Percentiles rank a stretch among this genome's conserved stretches.
These are phyloP conservation scores for Dionaea muscipula DNA, from an alignment of 179 eudicot species.

Conservation along the genomic window DNA sequence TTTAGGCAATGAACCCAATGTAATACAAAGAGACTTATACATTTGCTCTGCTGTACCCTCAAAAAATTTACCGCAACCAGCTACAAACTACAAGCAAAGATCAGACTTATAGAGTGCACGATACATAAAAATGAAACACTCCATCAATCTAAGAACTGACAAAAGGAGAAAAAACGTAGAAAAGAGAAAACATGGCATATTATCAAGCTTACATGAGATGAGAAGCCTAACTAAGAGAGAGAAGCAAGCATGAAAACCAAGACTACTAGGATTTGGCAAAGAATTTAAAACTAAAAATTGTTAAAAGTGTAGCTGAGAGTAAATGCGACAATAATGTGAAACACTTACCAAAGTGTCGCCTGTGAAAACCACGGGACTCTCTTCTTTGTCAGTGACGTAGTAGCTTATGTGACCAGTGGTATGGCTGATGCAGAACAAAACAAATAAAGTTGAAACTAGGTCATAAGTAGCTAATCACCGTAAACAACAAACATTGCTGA, in stretches of 20 bases:
- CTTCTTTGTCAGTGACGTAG: constrained; percentile 72
- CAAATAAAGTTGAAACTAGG: neutral
- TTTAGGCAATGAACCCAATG: constrained; percentile 76
- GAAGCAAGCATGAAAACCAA: too few relatives aligned
- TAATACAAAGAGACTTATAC: constrained; percentile 87
- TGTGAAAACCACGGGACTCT: constrained; percentile 87
- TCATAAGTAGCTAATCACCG: neutral
- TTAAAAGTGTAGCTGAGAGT: neutral
- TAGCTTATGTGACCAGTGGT: constrained; percentile 96
- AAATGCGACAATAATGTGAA: neutral
- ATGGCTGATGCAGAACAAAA: constrained; percentile 42
- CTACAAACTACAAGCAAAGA: constrained; percentile 51
- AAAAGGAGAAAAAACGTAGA: too few relatives aligned
- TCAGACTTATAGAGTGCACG: neutral
- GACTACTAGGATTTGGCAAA: too few relatives aligned
- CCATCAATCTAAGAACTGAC: too few relatives aligned
- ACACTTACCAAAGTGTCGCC: constrained; percentile 86
- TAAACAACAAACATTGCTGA: too few relatives aligned
- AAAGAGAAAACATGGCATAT: neutral
- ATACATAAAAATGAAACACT: neutral
- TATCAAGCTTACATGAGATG: neutral
- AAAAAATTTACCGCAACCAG: constrained; percentile 94
- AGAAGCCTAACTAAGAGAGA: too few relatives aligned
- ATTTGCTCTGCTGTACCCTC: constrained; percentile 98
- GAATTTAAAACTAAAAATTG: too few relatives aligned